These are phyloP conservation scores for Euclidium syriacum DNA, from an alignment of 345 rosid genomes.

Conservation along the genomic window DNA sequence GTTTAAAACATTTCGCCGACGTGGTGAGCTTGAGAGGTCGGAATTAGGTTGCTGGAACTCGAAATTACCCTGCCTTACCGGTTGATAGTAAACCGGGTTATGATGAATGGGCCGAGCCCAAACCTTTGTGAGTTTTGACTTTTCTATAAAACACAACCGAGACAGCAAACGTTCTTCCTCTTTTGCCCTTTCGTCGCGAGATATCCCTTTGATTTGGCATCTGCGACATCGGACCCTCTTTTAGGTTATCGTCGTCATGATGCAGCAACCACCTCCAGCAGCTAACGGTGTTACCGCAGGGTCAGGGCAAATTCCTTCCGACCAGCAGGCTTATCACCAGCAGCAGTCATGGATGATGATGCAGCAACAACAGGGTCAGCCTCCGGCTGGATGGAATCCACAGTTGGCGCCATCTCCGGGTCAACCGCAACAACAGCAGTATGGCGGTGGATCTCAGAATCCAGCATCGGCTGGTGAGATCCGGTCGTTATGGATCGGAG, in stretches of 20 bases:
- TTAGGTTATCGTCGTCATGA: slow-evolving; percentile 41
- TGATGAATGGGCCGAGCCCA: neutral
- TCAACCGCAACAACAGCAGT: slow-evolving; percentile 40
- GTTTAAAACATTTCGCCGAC: slow-evolving; percentile 1
- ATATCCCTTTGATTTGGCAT: neutral
- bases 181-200: slow-evolving; percentile 8
- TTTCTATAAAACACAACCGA: neutral
- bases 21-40: neutral
- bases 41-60: neutral
- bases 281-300: slow-evolving; percentile 34
- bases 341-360: slow-evolving; percentile 62
- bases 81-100: neutral
- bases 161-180: neutral
- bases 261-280: slow-evolving; percentile 76
- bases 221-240: neutral
- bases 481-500: slow-evolving; percentile 92
- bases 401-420: slow-evolving; percentile 63
- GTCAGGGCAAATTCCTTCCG: slow-evolving; percentile 31
- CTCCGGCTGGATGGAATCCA: slow-evolving; percentile 71
- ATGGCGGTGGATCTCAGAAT: slow-evolving; percentile 33
- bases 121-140: neutral
- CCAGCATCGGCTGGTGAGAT: slow-evolving; percentile 41
- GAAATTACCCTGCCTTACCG: neutral
- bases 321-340: slow-evolving; percentile 36
- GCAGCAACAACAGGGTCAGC: slow-evolving; percentile 61